Percentiles rank a stretch among this genome's conserved stretches.
phyloP scores from a whole-genome alignment of 1,139 yeast species.

The Blastobotrys ciferrii region DNA sequence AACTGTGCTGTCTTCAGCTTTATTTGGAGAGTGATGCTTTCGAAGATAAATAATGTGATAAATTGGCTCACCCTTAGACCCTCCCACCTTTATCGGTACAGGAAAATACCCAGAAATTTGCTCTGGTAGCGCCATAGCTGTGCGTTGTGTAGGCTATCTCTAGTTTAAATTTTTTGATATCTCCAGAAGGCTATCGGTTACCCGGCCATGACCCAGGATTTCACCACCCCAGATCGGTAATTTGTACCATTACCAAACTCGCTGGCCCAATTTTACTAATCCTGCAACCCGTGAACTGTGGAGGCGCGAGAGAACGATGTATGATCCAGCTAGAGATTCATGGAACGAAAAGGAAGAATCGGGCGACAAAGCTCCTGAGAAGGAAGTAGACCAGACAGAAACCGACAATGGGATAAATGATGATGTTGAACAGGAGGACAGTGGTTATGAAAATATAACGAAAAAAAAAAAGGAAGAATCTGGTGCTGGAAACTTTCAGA shows the following conservation, averaged over 20 bases:
- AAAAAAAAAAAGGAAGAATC: too few relatives aligned
- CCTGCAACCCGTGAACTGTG: too few relatives aligned
- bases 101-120: slow-evolving; percentile 56
- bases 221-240: too few relatives aligned
- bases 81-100: slow-evolving; percentile 45
- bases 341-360: slow-evolving; percentile 26
- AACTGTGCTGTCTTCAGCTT: slow-evolving; percentile 47
- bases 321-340: slow-evolving; percentile 37
- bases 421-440: too few relatives aligned
- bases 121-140: slow-evolving; percentile 20
- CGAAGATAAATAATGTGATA: slow-evolving; percentile 33
- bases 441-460: too few relatives aligned
- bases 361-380: not conserved
- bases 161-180: too few relatives aligned
- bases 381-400: not conserved
- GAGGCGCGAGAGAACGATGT: slow-evolving; percentile 28
- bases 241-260: too few relatives aligned
- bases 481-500: too few relatives aligned
- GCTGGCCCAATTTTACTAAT: too few relatives aligned
- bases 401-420: too few relatives aligned
- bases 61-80: slow-evolving; percentile 17
- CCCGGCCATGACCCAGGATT: not conserved
- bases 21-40: slow-evolving; percentile 28
- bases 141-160: not conserved
- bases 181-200: not conserved